A percentile compares a stretch with the other conserved stretches of the same genome.
Conservation (phyloP, 805 yeast genomes). For the Nakazawaea populi region DNA sequence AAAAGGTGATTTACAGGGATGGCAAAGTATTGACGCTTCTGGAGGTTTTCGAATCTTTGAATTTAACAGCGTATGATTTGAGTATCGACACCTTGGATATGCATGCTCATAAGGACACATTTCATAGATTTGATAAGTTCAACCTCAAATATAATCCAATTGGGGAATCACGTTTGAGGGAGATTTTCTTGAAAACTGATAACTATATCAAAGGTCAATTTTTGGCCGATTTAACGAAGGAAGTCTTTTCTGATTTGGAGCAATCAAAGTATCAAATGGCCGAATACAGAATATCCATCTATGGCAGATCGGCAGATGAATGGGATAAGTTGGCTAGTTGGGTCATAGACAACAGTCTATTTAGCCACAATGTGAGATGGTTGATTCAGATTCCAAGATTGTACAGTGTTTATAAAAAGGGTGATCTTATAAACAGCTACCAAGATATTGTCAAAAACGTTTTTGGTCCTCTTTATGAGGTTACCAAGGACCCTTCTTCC, state of each 20-base stretch:
- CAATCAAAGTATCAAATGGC: constrained; percentile 96
- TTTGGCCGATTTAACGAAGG: constrained; percentile 88
- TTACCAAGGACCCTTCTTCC: constrained; percentile 71
- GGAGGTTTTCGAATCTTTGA: constrained; percentile 89
- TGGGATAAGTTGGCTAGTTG: constrained; percentile 96
- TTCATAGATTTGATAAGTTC: constrained; percentile 96
- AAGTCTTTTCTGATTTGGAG: constrained; percentile 91
- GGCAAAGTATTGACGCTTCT: constrained; percentile 77
- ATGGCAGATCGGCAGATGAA: constrained; percentile 84
- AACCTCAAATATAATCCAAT: constrained; percentile 95
- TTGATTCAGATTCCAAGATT: constrained; percentile 90
- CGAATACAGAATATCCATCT: constrained; percentile 90
- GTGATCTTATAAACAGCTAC: constrained; percentile 64
- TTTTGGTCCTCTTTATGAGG: constrained; percentile 88
- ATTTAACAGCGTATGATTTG: constrained; percentile 88
- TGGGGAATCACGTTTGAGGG: constrained; percentile 96
- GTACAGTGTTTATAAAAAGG: constrained; percentile 80
- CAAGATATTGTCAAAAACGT: constrained; percentile 73
- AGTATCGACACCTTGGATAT: constrained; percentile 96
- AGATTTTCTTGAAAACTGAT: constrained; percentile 92
- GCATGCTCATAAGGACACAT: constrained; percentile 99
- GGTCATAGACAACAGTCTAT: constrained; percentile 88
- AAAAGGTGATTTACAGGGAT: constrained; percentile 91
- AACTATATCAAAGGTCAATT: constrained; percentile 85
- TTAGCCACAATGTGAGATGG: constrained; percentile 96